These are phyloP conservation scores for Lithospermum erythrorhizon DNA, from an alignment of 257 asterid genomes.

Conservation along the genomic window DNA sequence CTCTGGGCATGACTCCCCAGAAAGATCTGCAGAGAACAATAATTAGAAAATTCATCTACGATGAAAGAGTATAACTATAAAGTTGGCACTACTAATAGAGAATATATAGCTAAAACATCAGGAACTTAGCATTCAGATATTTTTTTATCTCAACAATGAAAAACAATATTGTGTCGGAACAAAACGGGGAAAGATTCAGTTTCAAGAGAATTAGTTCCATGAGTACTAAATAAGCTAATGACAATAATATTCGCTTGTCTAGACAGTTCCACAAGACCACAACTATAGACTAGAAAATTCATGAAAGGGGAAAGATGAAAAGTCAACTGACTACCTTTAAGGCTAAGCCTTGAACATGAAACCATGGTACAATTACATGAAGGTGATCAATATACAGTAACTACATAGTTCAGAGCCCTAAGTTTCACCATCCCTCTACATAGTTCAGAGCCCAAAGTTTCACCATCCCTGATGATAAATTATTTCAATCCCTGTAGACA, in stretches of 20 bases:
- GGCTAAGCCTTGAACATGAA: background rate
- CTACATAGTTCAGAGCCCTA: no score
- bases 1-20: slow-evolving; percentile 48
- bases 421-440: no score
- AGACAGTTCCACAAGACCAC: background rate
- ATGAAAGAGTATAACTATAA: background rate
- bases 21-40: slow-evolving; percentile 33
- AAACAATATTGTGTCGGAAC: no score
- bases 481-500: no score
- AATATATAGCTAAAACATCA: background rate
- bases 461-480: background rate
- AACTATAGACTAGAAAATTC: background rate
- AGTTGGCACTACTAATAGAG: background rate
- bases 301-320: background rate
- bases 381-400: background rate
- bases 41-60: background rate
- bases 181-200: background rate
- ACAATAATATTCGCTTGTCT: no score
- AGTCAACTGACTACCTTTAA: no score
- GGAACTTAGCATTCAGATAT: background rate
- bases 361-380: background rate
- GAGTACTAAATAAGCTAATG: background rate
- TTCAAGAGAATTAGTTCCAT: background rate
- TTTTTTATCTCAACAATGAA: no score
- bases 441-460: no score